These are phyloP conservation scores for Pythium sp. DNA, from an alignment of 352 stramenopile species.

Conservation along the genomic window DNA sequence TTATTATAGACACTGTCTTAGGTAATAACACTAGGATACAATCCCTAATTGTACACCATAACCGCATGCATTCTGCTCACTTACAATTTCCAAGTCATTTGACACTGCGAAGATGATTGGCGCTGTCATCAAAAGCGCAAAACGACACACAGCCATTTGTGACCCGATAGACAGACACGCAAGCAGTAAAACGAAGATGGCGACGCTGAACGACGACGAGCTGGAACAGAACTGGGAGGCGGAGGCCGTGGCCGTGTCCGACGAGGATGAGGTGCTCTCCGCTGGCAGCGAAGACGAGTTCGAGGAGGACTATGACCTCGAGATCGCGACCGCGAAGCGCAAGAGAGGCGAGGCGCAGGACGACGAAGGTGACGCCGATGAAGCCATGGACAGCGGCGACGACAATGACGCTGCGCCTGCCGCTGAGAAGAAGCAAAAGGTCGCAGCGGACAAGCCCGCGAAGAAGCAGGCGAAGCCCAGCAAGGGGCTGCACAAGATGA, in stretches of 20 bases:
- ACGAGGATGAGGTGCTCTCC: conserved; percentile 54
- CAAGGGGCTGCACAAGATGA: conserved; percentile 84
- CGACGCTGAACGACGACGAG: conserved; percentile 51
- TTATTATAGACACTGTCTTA: too few species aligned
- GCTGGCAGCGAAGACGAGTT: conserved; percentile 80
- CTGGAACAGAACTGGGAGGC: conserved; percentile 65
- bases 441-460: not conserved
- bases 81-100: not conserved
- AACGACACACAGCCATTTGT: not conserved
- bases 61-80: not conserved
- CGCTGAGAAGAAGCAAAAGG: conserved; percentile 58
- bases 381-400: not conserved
- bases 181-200: conserved; percentile 5
- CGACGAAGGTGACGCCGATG: conserved; percentile 25
- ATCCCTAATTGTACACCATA: not conserved
- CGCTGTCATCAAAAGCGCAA: not conserved
- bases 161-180: not conserved
- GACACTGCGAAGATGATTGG: not conserved
- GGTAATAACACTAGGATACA: not conserved
- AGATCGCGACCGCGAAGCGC: conserved; percentile 49
- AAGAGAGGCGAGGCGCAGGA: conserved; percentile 29
- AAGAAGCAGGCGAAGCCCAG: conserved; percentile 26
- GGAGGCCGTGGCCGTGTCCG: conserved; percentile 33
- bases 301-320: conserved; percentile 64
- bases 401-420: conserved; percentile 12